These are phyloP conservation scores for Farysia itapuensis DNA, from an alignment of 1,284 basidiomycete species.

Conservation along the genomic window DNA sequence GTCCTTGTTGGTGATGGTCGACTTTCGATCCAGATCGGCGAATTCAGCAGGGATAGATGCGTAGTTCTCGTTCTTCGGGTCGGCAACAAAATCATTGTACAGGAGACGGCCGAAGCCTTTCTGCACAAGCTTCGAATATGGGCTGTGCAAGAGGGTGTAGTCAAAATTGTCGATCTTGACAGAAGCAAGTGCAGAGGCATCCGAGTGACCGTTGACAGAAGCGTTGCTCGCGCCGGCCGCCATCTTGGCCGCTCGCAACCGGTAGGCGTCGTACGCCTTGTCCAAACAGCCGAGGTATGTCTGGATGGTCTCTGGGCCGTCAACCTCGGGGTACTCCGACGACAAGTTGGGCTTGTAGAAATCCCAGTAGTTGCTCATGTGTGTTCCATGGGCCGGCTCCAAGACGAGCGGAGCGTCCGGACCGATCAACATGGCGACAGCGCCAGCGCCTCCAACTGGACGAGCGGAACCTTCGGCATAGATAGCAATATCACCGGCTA, in stretches of 20 bases:
- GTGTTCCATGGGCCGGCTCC: conserved; percentile 92
- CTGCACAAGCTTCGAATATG: conserved; percentile 97
- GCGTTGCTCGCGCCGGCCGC: conserved; percentile 21
- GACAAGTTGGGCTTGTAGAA: conserved; percentile 60
- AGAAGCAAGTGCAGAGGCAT: conserved; percentile 36
- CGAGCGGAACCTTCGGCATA: conserved; percentile 94
- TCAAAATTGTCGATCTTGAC: conserved; percentile 79
- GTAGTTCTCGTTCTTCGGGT: conserved; percentile 72
- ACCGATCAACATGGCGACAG: conserved; percentile 90
- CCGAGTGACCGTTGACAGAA: conserved; percentile 34
- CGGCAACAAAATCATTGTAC: conserved; percentile 87
- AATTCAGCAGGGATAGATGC: conserved; percentile 70
- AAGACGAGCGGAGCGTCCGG: conserved; percentile 92
- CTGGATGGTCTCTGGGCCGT: conserved; percentile 92
- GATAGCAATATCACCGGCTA: conserved; percentile 95
- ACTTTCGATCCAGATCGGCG: conserved; percentile 68
- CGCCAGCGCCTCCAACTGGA: conserved; percentile 95
- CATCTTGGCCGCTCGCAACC: conserved; percentile 74
- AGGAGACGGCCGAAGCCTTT: conserved; percentile 92
- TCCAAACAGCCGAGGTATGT: conserved; percentile 95
- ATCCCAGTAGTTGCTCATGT: conserved; percentile 91
- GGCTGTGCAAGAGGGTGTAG: conserved; percentile 79
- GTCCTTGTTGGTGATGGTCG: conserved; percentile 77
- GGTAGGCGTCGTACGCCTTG: conserved; percentile 81
- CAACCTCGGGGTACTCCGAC: conserved; percentile 88